Percentiles rank a stretch among this genome's conserved stretches.
Conservation (phyloP, 331 rosid species). For the Dryas integrifolia region DNA sequence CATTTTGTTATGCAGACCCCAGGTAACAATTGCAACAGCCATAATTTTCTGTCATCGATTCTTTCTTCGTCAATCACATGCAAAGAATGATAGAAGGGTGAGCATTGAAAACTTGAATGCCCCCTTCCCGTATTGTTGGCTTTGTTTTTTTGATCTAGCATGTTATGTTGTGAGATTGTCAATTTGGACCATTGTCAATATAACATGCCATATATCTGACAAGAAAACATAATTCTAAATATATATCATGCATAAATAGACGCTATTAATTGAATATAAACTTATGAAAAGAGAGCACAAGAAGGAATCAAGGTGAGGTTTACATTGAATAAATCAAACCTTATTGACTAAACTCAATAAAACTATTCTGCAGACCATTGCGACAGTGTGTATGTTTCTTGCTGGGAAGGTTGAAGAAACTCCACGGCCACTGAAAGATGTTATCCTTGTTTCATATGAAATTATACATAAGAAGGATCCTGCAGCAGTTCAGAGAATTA, state of each 20-base stretch:
- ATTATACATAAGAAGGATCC: constrained; percentile 91
- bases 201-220: too few species aligned
- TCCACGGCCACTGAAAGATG: constrained; percentile 95
- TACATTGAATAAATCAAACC: constrained; percentile 1
- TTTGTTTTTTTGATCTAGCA: not conserved
- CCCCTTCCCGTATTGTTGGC: not conserved
- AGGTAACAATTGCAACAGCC: constrained; percentile 96
- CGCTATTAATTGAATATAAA: too few species aligned
- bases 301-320: not conserved
- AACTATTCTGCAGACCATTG: constrained; percentile 74
- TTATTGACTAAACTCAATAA: constrained; percentile 30
- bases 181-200: too few species aligned
- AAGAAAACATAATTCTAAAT: too few species aligned
- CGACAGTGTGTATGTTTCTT: constrained; percentile 98
- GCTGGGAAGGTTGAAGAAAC: constrained; percentile 99
- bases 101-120: constrained; percentile 32
- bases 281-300: not conserved
- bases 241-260: too few species aligned
- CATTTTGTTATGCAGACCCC: constrained; percentile 68
- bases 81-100: constrained; percentile 96
- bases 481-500: constrained; percentile 80
- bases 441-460: constrained; percentile 90
- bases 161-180: too few species aligned
- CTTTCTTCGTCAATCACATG: constrained; percentile 94
- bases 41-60: constrained; percentile 94